Evolutionary conservation across 2,329 filamentous ascomycete species (phyloP), one percentile per base, ranked within the genome.

Genomic region (Aureobasidium sp.): DNA sequence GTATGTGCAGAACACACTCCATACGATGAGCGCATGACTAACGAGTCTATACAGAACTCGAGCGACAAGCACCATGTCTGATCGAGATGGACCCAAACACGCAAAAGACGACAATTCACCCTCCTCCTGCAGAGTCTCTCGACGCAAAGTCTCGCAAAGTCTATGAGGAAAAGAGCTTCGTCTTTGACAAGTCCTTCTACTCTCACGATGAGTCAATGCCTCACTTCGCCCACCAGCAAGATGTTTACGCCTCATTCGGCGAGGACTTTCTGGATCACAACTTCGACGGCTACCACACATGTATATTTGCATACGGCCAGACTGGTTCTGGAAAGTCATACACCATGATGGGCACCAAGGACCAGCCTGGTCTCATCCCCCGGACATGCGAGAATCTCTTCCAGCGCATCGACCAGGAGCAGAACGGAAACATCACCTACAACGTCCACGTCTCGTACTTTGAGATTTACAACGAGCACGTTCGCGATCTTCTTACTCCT

Each of bases 241-340:
- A 97, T 70, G 88, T 99, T 62, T 97, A 99, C 80, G 90, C 94
- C 71, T 89, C 88, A 63, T 83, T 99, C 27, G 94, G 94, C 61
- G 91, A 97, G 74, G 94, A 97, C 72, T 97, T 99, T 68, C 83
- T 99, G 65, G 94, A 99, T 75, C 94, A 99, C 82, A 99, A 99
- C 78, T 99, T 99, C 70, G 92, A 97, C 73, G 94, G 94, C 66
- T 99, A 99, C 78, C 93, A 99, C 76, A 99, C 94, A 0, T 99
- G 94, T 75, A 99, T 99, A 68, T 97, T 99, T 72, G 94, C 94
- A 64, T 97, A 99, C 71, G 94, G 94, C 12, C 94, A 99, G 79
- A 99, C 94, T 0, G 94, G 94, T 27, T 96, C 92, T 0, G 94
- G 94, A 57, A 99, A 99, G 79, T 96, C 90, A 73, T 99, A 97